A percentile compares a stretch with the other conserved stretches of the same genome.
Conservation (phyloP, 768 basidiomycete genomes). For the Tephrocybe sp. region DNA sequence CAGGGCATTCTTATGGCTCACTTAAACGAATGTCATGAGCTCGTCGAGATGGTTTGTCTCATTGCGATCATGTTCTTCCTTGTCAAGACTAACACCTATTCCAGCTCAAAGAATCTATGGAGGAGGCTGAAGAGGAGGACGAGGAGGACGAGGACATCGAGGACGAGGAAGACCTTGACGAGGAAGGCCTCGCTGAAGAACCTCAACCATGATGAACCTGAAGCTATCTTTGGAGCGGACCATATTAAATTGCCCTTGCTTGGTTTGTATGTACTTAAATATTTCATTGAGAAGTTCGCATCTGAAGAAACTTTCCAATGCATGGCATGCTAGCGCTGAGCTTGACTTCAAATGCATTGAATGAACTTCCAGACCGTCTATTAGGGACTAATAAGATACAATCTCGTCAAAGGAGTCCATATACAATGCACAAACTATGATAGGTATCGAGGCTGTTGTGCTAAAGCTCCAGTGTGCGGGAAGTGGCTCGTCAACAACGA, state of each 20-base stretch:
- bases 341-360: too few relatives aligned
- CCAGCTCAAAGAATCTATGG: slow-evolving; percentile 84
- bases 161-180: slow-evolving; percentile 24
- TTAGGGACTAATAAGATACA: too few relatives aligned
- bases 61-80: background rate
- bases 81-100: background rate
- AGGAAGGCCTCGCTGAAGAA: slow-evolving; percentile 7
- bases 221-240: background rate
- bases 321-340: too few relatives aligned
- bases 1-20: slow-evolving; percentile 97
- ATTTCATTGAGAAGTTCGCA: too few relatives aligned
- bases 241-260: background rate
- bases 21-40: slow-evolving; percentile 93
- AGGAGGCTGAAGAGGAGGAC: slow-evolving; percentile 61
- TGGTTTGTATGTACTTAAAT: background rate
- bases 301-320: too few relatives aligned
- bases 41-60: slow-evolving; percentile 83
- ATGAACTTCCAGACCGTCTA: too few relatives aligned
- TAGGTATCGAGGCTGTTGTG: slow-evolving; percentile 11
- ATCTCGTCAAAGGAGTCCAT: background rate
- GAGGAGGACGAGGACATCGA: slow-evolving; percentile 50
- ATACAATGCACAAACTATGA: slow-evolving; percentile 1
- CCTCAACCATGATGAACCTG: background rate
- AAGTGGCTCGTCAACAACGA: slow-evolving; percentile 57
- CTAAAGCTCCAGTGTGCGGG: slow-evolving; percentile 48